Evolutionary conservation across 2,329 filamentous ascomycete species (phyloP).

Genomic region (Fusarium floridanum): DNA sequence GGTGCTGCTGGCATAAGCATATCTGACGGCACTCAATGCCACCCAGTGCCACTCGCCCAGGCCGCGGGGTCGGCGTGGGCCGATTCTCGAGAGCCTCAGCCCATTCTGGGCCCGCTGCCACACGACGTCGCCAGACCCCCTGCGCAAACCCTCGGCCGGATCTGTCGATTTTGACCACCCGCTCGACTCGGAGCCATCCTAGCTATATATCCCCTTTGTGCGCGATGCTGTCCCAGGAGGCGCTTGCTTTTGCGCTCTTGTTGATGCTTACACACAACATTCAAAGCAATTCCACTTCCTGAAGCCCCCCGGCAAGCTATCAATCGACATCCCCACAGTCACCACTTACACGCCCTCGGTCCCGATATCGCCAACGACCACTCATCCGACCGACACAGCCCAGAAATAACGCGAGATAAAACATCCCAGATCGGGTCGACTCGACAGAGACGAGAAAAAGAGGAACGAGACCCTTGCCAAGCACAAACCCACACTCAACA

Average conservation of each 20-base stretch:
- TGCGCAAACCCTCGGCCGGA: conserved; percentile 44
- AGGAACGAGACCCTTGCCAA: conserved; percentile 31
- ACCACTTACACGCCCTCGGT: conserved; percentile 36
- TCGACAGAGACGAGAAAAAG: conserved; percentile 20
- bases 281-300: conserved; percentile 24
- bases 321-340: conserved; percentile 24
- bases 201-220: conserved; percentile 48
- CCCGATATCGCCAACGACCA: conserved; percentile 15
- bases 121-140: conserved; percentile 52
- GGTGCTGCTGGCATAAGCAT: conserved; percentile 45
- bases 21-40: conserved; percentile 44
- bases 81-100: conserved; percentile 53
- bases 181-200: conserved; percentile 10
- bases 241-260: conserved; percentile 29
- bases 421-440: conserved; percentile 16
- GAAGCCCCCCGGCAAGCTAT: conserved; percentile 14
- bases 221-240: conserved; percentile 29
- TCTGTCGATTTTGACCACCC: conserved; percentile 48
- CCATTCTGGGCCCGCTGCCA: conserved; percentile 52
- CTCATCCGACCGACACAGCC: conserved; percentile 21
- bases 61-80: conserved; percentile 52
- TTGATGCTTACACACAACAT: conserved; percentile 33
- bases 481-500: conserved; percentile 15
- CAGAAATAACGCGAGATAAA: conserved; percentile 26
- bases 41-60: conserved; percentile 22